Conservation (phyloP, 257 asterid species). For the Paraleonurus japonicus region DNA sequence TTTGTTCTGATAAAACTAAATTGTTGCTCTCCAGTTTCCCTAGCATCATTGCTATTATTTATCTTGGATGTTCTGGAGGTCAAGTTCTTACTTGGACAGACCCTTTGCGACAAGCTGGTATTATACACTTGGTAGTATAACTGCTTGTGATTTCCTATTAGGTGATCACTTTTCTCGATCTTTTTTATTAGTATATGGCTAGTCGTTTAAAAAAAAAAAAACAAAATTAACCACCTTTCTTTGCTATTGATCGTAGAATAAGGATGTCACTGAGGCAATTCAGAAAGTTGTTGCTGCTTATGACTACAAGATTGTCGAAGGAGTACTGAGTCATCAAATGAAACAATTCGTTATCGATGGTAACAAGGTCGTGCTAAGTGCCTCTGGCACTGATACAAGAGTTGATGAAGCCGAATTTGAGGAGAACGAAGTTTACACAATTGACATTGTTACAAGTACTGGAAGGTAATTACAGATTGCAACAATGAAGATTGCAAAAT, state of each 20-base stretch:
- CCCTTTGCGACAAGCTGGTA: not conserved
- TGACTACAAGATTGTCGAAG: slow-evolving; percentile 94
- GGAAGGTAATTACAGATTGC: slow-evolving; percentile 93
- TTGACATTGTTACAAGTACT: slow-evolving; percentile 85
- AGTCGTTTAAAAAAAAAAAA: too few relatives aligned
- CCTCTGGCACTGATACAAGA: slow-evolving; percentile 69
- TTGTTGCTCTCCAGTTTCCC: slow-evolving; percentile 46
- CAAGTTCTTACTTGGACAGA: not conserved
- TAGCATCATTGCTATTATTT: slow-evolving; percentile 33
- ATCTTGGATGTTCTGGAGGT: slow-evolving; percentile 1
- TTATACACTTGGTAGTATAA: not conserved
- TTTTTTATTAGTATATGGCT: not conserved
- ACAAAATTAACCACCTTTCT: not conserved
- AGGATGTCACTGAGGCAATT: slow-evolving; percentile 77
- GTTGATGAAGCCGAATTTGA: slow-evolving; percentile 97
- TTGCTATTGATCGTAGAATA: slow-evolving; percentile 45
- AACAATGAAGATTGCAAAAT: too few relatives aligned
- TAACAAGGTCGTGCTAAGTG: slow-evolving; percentile 81
- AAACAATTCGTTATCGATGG: slow-evolving; percentile 95
- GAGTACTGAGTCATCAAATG: slow-evolving; percentile 93
- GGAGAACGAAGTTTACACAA: slow-evolving; percentile 85
- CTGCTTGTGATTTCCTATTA: not conserved
- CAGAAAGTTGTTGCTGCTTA: slow-evolving; percentile 94
- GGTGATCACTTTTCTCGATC: not conserved
- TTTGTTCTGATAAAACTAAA: slow-evolving; percentile 41